Conservation (phyloP, 129 eudicot species). For the Arctium lappa region DNA sequence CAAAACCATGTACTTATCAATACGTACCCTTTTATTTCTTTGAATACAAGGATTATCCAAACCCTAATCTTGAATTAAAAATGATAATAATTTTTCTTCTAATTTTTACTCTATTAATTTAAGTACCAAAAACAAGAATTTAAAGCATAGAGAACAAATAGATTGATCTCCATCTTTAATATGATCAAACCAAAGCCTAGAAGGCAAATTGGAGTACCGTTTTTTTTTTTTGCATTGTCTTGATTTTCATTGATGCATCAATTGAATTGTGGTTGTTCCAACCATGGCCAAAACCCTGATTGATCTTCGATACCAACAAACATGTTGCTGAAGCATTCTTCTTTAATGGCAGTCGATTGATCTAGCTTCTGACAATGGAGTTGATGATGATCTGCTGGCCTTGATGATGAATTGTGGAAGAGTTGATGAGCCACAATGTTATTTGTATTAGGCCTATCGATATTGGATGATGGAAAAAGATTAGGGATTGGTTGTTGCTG, state of each 20-base stretch:
- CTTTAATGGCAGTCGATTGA: constrained; percentile 54
- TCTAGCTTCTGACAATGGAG: constrained; percentile 45
- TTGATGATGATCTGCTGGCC: constrained; percentile 44
- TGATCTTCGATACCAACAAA: constrained; percentile 87
- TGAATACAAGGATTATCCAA: constrained; percentile 36
- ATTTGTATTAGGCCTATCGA: constrained; percentile 35
- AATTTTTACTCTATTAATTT: constrained; percentile 43
- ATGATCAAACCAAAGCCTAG: constrained; percentile 19
- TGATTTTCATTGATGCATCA: constrained; percentile 24
- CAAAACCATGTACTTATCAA: constrained; percentile 1
- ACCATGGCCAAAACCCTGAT: constrained; percentile 96
- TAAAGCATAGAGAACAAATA: constrained; percentile 36
- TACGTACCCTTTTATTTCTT: constrained; percentile 26
- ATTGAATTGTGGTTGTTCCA: constrained; percentile 82
- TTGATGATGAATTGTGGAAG: constrained; percentile 51
- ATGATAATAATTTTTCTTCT: constrained; percentile 33
- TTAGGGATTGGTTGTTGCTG: constrained; percentile 36
- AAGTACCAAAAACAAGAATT: constrained; percentile 40
- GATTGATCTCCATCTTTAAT: constrained; percentile 35
- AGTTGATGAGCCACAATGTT: constrained; percentile 46
- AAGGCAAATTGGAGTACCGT: constrained; percentile 18
- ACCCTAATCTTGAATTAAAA: constrained; percentile 35
- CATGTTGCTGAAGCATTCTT: constrained; percentile 81
- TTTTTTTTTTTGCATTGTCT: not conserved
- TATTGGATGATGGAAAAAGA: constrained; percentile 55